Evolutionary conservation across 1,284 basidiomycete species (phyloP), one percentile per base, ranked within the genome.

Genomic region (Cystobasidiaceae sp.): DNA sequence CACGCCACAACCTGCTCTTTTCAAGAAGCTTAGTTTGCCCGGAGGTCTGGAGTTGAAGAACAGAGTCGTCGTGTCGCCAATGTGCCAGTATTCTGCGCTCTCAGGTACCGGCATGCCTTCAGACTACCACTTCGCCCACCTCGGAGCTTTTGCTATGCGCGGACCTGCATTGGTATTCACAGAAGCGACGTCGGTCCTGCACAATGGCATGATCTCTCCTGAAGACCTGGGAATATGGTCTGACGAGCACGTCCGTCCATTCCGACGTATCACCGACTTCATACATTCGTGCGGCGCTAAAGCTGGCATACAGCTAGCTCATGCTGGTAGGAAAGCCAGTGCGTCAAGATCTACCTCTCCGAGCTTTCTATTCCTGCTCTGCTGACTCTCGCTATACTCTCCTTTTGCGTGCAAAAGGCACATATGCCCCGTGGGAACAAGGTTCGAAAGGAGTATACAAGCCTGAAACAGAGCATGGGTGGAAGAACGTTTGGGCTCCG

Each of bases 111-210:
- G 6, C 82, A 85, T 74, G 82, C 83, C 25, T 87, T 66, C 88
- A 0, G 85, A 89, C 71, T 89, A 65, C 85, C 89, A 91, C 75
- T 77, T 90, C 13, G 86, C 89, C 23, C 88, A 90, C 74, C 80
- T 85, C 39, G 85, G 84, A 17, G 82, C 82, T 69, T 55, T 65
- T 21, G 68, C 64, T 0, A 49, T 78, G 50, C 77, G 78, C 1
- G 70, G 72, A 1, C 65, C 69, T 0, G 64, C 48, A 0, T 23
- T 65, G 32, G 69, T 74, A 25, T 63, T 68, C 51, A 65, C 70
- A 51, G 77, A 48, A 73, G 77, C 68, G 65, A 78, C 43, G 75
- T 79, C 84, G 2, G 85, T 90, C 15, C 78, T 86, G 0, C 86
- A 89, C 0, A 87, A 90, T 75, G 90, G 89, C 2, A 82, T 90